A percentile compares a stretch with the other conserved stretches of the same genome.
Conservation (phyloP, 2,329 filamentous ascomycete genomes). For the Coniochaeta prunicola region DNA sequence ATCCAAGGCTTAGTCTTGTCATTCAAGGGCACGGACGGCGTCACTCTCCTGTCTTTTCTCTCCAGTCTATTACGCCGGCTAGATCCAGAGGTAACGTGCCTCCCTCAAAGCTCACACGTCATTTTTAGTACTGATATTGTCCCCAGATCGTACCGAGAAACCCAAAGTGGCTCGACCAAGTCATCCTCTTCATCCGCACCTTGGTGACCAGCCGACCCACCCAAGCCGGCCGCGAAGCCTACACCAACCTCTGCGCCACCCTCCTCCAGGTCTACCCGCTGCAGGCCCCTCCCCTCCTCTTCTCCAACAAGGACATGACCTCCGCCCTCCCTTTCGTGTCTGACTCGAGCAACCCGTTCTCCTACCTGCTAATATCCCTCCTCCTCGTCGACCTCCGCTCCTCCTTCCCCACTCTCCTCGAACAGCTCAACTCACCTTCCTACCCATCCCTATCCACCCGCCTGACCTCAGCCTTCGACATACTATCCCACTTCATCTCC, state of each 20-base stretch:
- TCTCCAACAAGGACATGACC: slow-evolving; percentile 24
- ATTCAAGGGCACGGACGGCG: slow-evolving; percentile 52
- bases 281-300: slow-evolving; percentile 40
- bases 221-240: slow-evolving; percentile 46
- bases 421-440: slow-evolving; percentile 45
- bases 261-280: slow-evolving; percentile 49
- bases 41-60: slow-evolving; percentile 52
- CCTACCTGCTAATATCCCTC: slow-evolving; percentile 58
- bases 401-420: slow-evolving; percentile 52
- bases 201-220: slow-evolving; percentile 50
- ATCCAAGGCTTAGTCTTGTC: slow-evolving; percentile 42
- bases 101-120: neutral
- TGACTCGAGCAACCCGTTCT: slow-evolving; percentile 42
- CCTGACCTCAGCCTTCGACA: slow-evolving; percentile 54
- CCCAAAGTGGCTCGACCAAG: slow-evolving; percentile 44
- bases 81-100: slow-evolving; percentile 30
- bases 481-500: slow-evolving; percentile 54
- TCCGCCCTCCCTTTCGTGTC: slow-evolving; percentile 17
- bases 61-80: slow-evolving; percentile 43
- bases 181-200: slow-evolving; percentile 41
- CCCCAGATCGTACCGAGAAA: slow-evolving; percentile 37
- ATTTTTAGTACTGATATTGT: neutral
- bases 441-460: slow-evolving; percentile 45
- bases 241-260: slow-evolving; percentile 50
- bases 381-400: slow-evolving; percentile 59